Percentiles rank a stretch among this genome's conserved stretches.
These are phyloP conservation scores for Rhizomucor miehei DNA, from an alignment of 371 early-diverging fungal species.

Conservation along the genomic window DNA sequence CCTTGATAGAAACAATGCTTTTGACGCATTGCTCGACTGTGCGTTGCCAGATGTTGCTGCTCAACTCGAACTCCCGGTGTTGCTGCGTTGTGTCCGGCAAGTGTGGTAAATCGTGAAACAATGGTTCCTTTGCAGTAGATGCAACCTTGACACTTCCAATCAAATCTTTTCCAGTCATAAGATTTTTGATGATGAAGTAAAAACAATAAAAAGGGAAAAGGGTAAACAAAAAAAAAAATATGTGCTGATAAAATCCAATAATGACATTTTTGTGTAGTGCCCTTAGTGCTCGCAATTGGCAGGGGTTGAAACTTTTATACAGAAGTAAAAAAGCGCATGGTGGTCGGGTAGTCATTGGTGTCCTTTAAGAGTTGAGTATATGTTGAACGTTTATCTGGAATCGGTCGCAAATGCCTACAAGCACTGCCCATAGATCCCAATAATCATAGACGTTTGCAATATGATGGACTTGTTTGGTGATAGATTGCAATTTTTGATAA, in stretches of 20 bases:
- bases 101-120: neutral
- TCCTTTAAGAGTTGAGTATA: slow-evolving; percentile 2
- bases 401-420: slow-evolving; percentile 37
- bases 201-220: neutral
- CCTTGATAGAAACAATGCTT: slow-evolving; percentile 84
- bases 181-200: neutral
- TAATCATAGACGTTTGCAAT: slow-evolving; percentile 36
- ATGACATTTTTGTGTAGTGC: neutral
- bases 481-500: slow-evolving; percentile 5
- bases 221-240: neutral
- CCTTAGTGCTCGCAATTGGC: neutral
- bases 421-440: slow-evolving; percentile 41
- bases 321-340: neutral
- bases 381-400: slow-evolving; percentile 29
- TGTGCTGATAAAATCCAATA: neutral
- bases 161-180: neutral
- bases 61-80: too few relatives aligned
- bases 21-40: slow-evolving; percentile 74
- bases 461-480: slow-evolving; percentile 26
- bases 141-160: neutral
- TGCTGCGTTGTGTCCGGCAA: neutral
- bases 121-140: neutral
- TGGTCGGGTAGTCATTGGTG: neutral
- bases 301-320: neutral
- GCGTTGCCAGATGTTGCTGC: slow-evolving; percentile 56